Base-by-base conservation (phyloP, 2,329 filamentous ascomycete species). In the Simplicillium aogashimaense region DNA sequence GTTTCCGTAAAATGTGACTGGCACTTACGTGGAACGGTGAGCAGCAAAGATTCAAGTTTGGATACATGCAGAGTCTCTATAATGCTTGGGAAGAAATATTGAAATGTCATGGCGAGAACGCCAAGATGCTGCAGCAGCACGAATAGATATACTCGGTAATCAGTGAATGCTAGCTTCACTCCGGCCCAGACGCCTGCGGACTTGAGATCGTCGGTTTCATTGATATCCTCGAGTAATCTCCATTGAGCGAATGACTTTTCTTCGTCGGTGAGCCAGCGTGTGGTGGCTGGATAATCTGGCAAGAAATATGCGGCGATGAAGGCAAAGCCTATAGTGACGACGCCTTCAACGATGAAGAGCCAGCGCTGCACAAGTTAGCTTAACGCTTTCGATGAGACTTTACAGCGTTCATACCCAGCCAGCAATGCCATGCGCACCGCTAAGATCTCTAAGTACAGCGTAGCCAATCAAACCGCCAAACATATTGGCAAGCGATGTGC, bases 71-170 rank as follows among this genome's bases (percentile, higher is more conserved):
- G 65, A 0, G 74, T 79, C 34, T 74, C 66, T 1, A 81, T 72
- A 32, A 83, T 78, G 0, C 69, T 74, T 0, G 78, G 78, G 56
- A 82, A 81, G 59, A 81, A 81, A 51, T 80, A 80, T 35, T 78
- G 74, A 49, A 81, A 79, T 1, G 70, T 73, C 49, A 76, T 71
- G 0, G 66, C 65, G 2, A 74, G 55, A 13, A 75, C 46, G 28
- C 63, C 69, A n/a, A 65, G 50, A 41, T 76, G 72, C 49, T 77
- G 72, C 3, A 77, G 55, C 16, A 76, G 55, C 2, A 72, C 63
- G 39, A 77, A 75, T 1, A 76, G 45, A 45, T 73, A 76, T 0
- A 76, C 57, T 2, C 68, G 63, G 5, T 65, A 67, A 47, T 76
- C 72, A 6, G 54, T 57, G 14, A 74, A 54, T 0, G 68, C 67